Evolutionary conservation across 805 yeast species (phyloP), one percentile per base, ranked within the genome.

Genomic region (Wickerhamiella parazyma): DNA sequence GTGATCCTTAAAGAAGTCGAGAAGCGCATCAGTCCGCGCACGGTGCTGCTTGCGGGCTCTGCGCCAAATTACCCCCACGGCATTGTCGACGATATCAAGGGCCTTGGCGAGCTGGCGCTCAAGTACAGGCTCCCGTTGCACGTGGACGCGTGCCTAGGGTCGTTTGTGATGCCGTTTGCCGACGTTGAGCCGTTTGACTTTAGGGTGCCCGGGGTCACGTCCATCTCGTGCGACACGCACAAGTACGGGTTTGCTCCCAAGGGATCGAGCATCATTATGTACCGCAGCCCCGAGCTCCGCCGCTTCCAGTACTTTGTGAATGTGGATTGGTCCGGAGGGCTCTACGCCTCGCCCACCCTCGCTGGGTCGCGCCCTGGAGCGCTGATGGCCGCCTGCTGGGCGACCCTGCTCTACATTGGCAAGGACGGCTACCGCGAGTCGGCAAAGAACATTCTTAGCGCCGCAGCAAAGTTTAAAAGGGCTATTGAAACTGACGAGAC

Each of bases 321-420:
- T 41, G 67, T 84, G 1, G 83, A 78, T 48, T 89, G 98, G 98
- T 68, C 77, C 4, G 98, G 98, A 25, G 98, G 98, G 0, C 67
- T 89, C 52, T 89, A 89, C 57, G 98, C 96, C 0, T 84, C 95
- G 0, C 96, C 97, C 1, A 91, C 97, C 0, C 65, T 91, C 40
- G 96, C 97, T 0, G 98, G 98, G 1, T 83, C 95, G 9, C 73
- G 97, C 50, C 97, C 97, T 0, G 98, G 98, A 38, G 96, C 97
- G 0, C 67, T 89, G 28, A 81, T 86, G 70, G 97, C 81, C n/a
- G 97, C 96, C 0, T 87, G 97, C 60, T 91, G 97, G 96, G 93
- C 95, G 0, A 86, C 96, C 0, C 64, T 89, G 71, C 64, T 89
- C 36, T 70, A 71, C 49, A 69, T 87, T 45, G 98, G 98, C 33